Percentiles rank a stretch among this genome's conserved stretches.
phyloP scores from a whole-genome alignment of 352 stramenopile genomes.

The Phytophthora cactorum region DNA sequence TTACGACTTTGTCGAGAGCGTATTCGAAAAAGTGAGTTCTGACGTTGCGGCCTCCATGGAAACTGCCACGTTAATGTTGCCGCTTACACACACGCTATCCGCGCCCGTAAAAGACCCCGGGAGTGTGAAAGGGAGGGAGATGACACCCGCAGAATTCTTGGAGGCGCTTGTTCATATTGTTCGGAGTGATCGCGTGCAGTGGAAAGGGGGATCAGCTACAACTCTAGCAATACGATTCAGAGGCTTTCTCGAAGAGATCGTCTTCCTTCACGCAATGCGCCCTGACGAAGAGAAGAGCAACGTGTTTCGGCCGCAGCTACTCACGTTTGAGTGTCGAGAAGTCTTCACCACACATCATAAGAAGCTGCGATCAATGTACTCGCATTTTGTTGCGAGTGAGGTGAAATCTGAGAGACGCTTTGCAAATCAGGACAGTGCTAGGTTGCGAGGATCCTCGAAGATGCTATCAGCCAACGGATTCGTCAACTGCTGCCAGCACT shows the following conservation, averaged over 20 bases:
- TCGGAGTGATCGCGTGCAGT: constrained; percentile 43
- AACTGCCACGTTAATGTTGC: constrained; percentile 21
- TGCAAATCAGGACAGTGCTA: constrained; percentile 12
- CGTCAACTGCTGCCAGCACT: constrained; percentile 53
- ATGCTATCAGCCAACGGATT: constrained; percentile 64
- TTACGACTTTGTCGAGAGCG: constrained; percentile 59
- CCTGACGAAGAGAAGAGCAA: constrained; percentile 50
- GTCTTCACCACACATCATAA: constrained; percentile 60
- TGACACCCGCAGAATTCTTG: constrained; percentile 74
- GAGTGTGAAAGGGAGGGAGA: constrained; percentile 36
- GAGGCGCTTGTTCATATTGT: constrained; percentile 67
- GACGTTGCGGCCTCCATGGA: constrained; percentile 41
- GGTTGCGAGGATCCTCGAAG: constrained; percentile 11
- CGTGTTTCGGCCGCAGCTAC: constrained; percentile 57
- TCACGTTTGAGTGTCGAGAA: constrained; percentile 55
- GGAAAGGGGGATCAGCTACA: constrained; percentile 11
- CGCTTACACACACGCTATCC: constrained; percentile 28
- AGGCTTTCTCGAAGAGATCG: constrained; percentile 55
- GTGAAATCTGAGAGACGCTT: constrained; percentile 4
- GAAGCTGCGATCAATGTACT: constrained; percentile 50
- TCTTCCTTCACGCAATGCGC: constrained; percentile 62
- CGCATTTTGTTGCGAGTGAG: constrained; percentile 42
- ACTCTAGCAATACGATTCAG: constrained; percentile 51
- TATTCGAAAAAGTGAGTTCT: constrained; percentile 63
- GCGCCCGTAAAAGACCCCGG: constrained; percentile 22